Evolutionary conservation across 148 eudicot genomes (phyloP).

Genomic region (Dysphania ambrosioides): DNA sequence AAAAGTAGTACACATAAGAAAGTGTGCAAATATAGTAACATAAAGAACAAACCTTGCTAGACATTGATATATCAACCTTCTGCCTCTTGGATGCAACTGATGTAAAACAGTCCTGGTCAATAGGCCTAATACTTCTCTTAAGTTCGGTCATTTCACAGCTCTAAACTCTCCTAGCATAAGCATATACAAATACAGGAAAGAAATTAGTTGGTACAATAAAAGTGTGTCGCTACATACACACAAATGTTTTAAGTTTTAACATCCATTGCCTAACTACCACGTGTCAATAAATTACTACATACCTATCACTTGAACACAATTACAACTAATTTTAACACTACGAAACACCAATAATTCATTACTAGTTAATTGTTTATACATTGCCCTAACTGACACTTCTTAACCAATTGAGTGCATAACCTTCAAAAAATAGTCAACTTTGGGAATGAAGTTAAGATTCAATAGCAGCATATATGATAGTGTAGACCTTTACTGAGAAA

Average conservation of each 20-base stretch:
- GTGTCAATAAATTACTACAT: not conserved
- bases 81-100: constrained; percentile 58
- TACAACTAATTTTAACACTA: not conserved
- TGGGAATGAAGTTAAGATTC: too few species aligned
- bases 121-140: constrained; percentile 49
- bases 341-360: not conserved
- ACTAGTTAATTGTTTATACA: not conserved
- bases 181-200: constrained; percentile 18
- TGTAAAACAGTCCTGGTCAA: constrained; percentile 51
- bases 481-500: not conserved
- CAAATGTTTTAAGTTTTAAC: not conserved
- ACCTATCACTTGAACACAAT: too few species aligned
- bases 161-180: constrained; percentile 23
- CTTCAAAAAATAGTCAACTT: not conserved
- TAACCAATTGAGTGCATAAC: too few species aligned
- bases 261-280: not conserved
- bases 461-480: not conserved
- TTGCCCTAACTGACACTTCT: not conserved
- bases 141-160: constrained; percentile 56
- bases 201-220: not conserved
- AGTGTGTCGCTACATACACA: not conserved
- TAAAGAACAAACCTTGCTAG: constrained; percentile 55
- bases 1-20: not conserved
- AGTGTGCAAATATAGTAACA: not conserved
- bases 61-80: constrained; percentile 55